Percentiles rank a stretch among this genome's conserved stretches.
These are phyloP conservation scores for Begonia masoniana DNA, from an alignment of 306 rosid species.

Conservation along the genomic window DNA sequence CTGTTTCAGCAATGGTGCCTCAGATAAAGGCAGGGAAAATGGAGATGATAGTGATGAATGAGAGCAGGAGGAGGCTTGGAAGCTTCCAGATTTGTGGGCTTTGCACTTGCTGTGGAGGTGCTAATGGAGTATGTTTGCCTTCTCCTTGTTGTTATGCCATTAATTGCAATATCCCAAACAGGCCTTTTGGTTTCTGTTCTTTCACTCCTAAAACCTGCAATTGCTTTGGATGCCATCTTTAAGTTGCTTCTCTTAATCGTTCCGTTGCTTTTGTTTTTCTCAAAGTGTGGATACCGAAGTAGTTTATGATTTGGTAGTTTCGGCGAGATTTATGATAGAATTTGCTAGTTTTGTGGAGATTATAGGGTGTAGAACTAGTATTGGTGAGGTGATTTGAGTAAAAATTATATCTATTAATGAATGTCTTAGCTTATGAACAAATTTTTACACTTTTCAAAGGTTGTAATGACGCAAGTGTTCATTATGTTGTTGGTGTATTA, in stretches of 20 bases:
- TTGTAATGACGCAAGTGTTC: not conserved
- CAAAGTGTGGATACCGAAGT: too few species aligned
- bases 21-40: conserved; percentile 41
- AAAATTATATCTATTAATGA: too few species aligned
- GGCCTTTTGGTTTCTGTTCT: conserved; percentile 97
- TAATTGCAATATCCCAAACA: conserved; percentile 94
- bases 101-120: conserved; percentile 98
- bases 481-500: not conserved
- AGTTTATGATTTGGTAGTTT: too few species aligned
- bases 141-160: conserved; percentile 99
- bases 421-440: too few species aligned
- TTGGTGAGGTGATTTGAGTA: too few species aligned
- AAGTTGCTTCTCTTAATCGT: not conserved
- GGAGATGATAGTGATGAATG: conserved; percentile 65
- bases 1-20: conserved; percentile 48
- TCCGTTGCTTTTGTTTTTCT: too few species aligned
- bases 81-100: conserved; percentile 91
- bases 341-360: too few species aligned
- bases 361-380: too few species aligned
- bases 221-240: conserved; percentile 96
- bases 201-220: conserved; percentile 97
- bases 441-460: too few species aligned
- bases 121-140: conserved; percentile 79
- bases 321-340: too few species aligned
- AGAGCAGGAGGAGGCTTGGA: conserved; percentile 66